Evolutionary conservation across 2,329 filamentous ascomycete species (phyloP).

Genomic region (Phaeophleospora eucalypticola): DNA sequence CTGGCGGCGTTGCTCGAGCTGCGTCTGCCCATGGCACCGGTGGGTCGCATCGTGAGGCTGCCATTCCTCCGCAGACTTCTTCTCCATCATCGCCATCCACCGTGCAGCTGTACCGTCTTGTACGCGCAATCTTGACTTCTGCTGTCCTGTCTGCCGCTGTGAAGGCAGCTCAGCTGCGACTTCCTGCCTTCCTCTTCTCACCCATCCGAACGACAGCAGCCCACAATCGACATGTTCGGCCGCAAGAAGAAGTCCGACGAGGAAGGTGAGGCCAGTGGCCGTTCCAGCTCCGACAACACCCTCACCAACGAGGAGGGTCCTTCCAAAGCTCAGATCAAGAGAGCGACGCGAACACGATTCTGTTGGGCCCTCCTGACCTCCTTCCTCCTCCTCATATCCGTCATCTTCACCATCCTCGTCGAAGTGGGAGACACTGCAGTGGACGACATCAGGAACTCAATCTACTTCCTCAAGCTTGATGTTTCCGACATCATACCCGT

Average conservation of each 20-base stretch:
- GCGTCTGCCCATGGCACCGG: no score
- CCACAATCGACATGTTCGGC: conserved; percentile 31
- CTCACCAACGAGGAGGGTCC: conserved; percentile 28
- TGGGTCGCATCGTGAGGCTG: no score
- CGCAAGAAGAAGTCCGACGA: conserved; percentile 13
- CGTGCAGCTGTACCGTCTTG: not conserved
- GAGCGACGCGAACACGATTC: conserved; percentile 51
- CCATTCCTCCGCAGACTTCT: no score
- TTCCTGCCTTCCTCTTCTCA: no score
- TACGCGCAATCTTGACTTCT: not conserved
- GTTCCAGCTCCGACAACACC: conserved; percentile 24
- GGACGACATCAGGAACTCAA: conserved; percentile 60
- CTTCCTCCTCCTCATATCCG: conserved; percentile 67
- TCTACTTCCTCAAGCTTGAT: conserved; percentile 82
- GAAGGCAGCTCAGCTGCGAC: not conserved
- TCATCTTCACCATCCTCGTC: conserved; percentile 76
- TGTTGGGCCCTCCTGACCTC: conserved; percentile 63
- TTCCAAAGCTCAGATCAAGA: conserved; percentile 40
- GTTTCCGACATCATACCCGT: conserved; percentile 75
- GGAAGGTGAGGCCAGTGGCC: conserved; percentile 7
- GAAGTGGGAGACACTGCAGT: conserved; percentile 68
- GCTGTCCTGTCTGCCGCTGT: not conserved
- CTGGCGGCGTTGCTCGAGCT: no score
- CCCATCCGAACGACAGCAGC: no score
- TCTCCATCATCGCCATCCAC: not conserved